Percentiles rank a stretch among this genome's conserved stretches.
These are phyloP conservation scores for Phaffomyces opuntiae DNA, from an alignment of 805 yeast genomes.

Conservation along the genomic window DNA sequence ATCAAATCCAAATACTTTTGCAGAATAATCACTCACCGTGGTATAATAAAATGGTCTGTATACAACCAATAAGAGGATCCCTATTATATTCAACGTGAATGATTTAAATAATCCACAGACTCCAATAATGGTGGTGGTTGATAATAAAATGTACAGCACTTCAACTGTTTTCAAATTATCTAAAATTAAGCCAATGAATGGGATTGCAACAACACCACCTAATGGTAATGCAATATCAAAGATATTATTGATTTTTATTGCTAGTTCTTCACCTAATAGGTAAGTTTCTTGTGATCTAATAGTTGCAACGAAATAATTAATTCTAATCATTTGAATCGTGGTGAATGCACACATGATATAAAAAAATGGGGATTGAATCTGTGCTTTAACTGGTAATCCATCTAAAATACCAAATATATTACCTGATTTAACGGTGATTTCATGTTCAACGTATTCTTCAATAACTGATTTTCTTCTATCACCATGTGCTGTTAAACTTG, in stretches of 20 bases:
- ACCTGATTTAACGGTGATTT: slow-evolving; percentile 45
- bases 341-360: slow-evolving; percentile 70
- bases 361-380: slow-evolving; percentile 63
- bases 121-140: slow-evolving; percentile 58
- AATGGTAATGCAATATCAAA: slow-evolving; percentile 84
- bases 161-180: slow-evolving; percentile 65
- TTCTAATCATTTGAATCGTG: slow-evolving; percentile 82
- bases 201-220: slow-evolving; percentile 84
- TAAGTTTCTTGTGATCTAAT: slow-evolving; percentile 74
- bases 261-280: slow-evolving; percentile 47
- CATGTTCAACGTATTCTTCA: slow-evolving; percentile 59
- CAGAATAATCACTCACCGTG: slow-evolving; percentile 84
- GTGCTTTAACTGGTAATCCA: slow-evolving; percentile 43
- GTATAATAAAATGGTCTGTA: slow-evolving; percentile 93
- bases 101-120: slow-evolving; percentile 55
- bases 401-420: slow-evolving; percentile 72
- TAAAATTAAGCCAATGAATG: slow-evolving; percentile 73
- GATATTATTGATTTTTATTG: slow-evolving; percentile 56
- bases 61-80: slow-evolving; percentile 65
- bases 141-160: slow-evolving; percentile 44
- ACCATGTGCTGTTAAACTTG: slow-evolving; percentile 17
- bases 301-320: slow-evolving; percentile 91
- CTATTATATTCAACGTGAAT: slow-evolving; percentile 47
- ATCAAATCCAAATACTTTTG: slow-evolving; percentile 87
- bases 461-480: slow-evolving; percentile 47